Base-by-base conservation (phyloP, 305 asterid species). In the Ajuga reptans region DNA sequence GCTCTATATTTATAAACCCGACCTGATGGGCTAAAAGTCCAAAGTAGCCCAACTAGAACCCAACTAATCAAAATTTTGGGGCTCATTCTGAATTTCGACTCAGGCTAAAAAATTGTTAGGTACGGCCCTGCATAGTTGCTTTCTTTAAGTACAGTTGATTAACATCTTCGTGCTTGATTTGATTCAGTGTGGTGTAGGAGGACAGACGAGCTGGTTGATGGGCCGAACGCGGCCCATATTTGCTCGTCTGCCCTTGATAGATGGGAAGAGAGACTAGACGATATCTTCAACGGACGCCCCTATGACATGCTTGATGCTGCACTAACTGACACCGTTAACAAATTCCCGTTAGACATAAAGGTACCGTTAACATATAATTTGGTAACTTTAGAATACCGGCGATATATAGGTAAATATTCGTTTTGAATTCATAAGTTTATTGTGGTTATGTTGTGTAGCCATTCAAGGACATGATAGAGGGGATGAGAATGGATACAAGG, bases 391-490 rank as follows among this genome's bases (percentile, higher is more conserved):
- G n/a, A n/a, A n/a, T n/a, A n/a, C n/a, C n/a, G n/a, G n/a, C n/a
- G n/a, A n/a, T n/a, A n/a, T n/a, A n/a, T n/a, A n/a, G n/a, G n/a
- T n/a, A n/a, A n/a, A n/a, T n/a, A n/a, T n/a, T n/a, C n/a, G n/a
- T n/a, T n/a, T n/a, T n/a, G n/a, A n/a, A n/a, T n/a, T n/a, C n/a
- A n/a, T n/a, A n/a, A n/a, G n/a, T 11, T 4, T 33, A 29, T 15
- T 10, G 2, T 45, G 15, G 8, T 67, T 0, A 0, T 21, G 16
- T 12, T 34, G 1, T 68, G 17, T 6, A 89, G 96, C 95, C 96
- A 0, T 89, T 89, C 74, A 86, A 81, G 81, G 96, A 87, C 79
- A 85, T 89, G 96, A 89, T 89, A 27, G 95, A 89, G 18, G 96
- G 96, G 16, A 87, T 89, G 96, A 80, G 96, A 58, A 87, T 87